A percentile compares a stretch with the other conserved stretches of the same genome.
Evolutionary conservation across 75 land plant genomes (phyloP).

Genomic region (Selaginella moellendorffii): DNA sequence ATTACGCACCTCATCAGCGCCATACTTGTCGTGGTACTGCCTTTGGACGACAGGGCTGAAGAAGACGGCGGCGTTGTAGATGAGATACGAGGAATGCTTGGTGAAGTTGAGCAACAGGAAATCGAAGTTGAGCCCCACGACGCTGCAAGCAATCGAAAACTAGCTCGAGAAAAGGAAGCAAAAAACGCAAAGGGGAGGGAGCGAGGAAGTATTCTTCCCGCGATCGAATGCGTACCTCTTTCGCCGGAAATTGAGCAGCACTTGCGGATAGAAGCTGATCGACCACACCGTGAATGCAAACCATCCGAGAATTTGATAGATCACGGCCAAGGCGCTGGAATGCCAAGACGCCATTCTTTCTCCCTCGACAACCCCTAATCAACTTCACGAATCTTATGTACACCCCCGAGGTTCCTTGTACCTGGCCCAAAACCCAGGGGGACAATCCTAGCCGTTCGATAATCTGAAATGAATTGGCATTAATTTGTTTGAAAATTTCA

Average conservation of each 20-base stretch:
- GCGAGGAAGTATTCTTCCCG: neutral
- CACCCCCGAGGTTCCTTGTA: neutral
- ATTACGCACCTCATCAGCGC: conserved; percentile 43
- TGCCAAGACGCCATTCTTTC: conserved; percentile 32
- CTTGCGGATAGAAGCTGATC: conserved; percentile 93
- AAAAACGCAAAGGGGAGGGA: neutral
- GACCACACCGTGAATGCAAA: conserved; percentile 76
- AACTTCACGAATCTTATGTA: neutral
- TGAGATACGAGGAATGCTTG: conserved; percentile 79
- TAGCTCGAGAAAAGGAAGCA: too few relatives aligned
- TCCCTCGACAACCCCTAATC: neutral
- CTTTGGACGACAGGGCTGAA: conserved; percentile 73
- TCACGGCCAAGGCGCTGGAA: conserved; percentile 33
- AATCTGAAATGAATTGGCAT: too few relatives aligned
- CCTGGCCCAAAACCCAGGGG: neutral
- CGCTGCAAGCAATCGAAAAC: conserved; percentile 38
- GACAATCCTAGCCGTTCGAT: too few relatives aligned
- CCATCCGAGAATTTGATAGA: conserved; percentile 74
- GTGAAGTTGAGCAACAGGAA: conserved; percentile 83
- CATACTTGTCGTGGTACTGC: conserved; percentile 73
- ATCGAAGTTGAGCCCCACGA: conserved; percentile 89
- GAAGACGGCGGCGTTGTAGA: conserved; percentile 72
- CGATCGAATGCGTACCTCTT: conserved; percentile 44
- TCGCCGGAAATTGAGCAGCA: conserved; percentile 61
- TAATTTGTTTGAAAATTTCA: too few relatives aligned